A percentile compares a stretch with the other conserved stretches of the same genome.
Conservation (phyloP, 805 yeast species). For the Candida qinlingensis region DNA sequence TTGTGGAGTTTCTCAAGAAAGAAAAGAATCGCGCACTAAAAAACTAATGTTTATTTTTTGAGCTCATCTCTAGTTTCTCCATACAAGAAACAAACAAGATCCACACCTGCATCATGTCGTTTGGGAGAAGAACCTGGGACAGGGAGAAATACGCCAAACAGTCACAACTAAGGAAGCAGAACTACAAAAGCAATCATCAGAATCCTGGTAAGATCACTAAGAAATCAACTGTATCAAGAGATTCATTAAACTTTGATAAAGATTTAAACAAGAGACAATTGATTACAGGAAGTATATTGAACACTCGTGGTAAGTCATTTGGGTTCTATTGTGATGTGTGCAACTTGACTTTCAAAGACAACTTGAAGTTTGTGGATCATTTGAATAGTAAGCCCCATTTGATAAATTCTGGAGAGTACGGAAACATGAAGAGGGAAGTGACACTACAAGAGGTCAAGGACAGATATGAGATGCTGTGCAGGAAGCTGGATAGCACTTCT, state of each 20-base stretch:
- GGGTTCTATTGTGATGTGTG: slow-evolving; percentile 87
- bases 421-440: slow-evolving; percentile 34
- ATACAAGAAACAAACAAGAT: background rate
- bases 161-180: slow-evolving; percentile 30
- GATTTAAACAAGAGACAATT: slow-evolving; percentile 31
- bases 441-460: slow-evolving; percentile 44
- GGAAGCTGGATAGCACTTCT: slow-evolving; percentile 34
- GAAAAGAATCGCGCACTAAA: background rate
- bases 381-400: slow-evolving; percentile 69
- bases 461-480: slow-evolving; percentile 27
- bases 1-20: background rate
- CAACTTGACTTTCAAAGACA: slow-evolving; percentile 75
- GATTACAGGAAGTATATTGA: slow-evolving; percentile 25
- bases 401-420: slow-evolving; percentile 34
- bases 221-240: slow-evolving; percentile 11
- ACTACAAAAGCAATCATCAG: slow-evolving; percentile 13
- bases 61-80: background rate
- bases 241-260: slow-evolving; percentile 19
- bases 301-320: slow-evolving; percentile 51
- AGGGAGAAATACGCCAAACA: slow-evolving; percentile 53
- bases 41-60: background rate
- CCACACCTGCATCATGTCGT: slow-evolving; percentile 10
- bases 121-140: slow-evolving; percentile 73
- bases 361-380: slow-evolving; percentile 77
- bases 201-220: slow-evolving; percentile 2